Conservation (phyloP, 1,284 basidiomycete genomes). For the Apiotrichum siamense region DNA sequence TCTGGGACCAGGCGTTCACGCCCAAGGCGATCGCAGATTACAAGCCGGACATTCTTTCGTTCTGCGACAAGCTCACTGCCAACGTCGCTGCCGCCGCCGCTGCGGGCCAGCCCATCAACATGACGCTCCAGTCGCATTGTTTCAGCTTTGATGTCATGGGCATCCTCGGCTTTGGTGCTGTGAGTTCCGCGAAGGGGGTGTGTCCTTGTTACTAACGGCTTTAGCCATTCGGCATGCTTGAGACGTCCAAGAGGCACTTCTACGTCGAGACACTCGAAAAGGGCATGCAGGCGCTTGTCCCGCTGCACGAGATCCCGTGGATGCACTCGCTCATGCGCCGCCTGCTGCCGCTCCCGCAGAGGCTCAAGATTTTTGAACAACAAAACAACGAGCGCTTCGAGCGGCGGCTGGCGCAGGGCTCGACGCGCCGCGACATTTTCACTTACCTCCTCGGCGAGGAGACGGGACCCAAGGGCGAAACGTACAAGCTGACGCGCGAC, state of each 20-base stretch:
- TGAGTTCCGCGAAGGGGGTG: too few relatives aligned
- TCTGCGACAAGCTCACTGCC: slow-evolving; percentile 3
- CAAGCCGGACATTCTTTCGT: slow-evolving; percentile 8
- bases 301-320: slow-evolving; percentile 4
- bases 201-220: too few relatives aligned
- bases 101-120: neutral
- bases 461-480: neutral
- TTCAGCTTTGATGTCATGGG: slow-evolving; percentile 84
- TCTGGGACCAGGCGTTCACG: slow-evolving; percentile 9
- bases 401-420: slow-evolving; percentile 1
- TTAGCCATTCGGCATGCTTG: slow-evolving; percentile 78
- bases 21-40: slow-evolving; percentile 8
- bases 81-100: neutral
- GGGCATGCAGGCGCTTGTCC: slow-evolving; percentile 3
- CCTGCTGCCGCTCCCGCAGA: slow-evolving; percentile 1
- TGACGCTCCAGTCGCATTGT: slow-evolving; percentile 53
- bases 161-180: slow-evolving; percentile 68
- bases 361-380: slow-evolving; percentile 2
- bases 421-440: slow-evolving; percentile 4
- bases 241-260: slow-evolving; percentile 52
- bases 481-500: neutral
- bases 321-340: slow-evolving; percentile 1
- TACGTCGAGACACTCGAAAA: slow-evolving; percentile 8
- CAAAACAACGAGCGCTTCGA: slow-evolving; percentile 10
- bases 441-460: slow-evolving; percentile 12